Evolutionary conservation across 176 grass and related monocot genomes (phyloP).

Genomic region (Carex parvula): DNA sequence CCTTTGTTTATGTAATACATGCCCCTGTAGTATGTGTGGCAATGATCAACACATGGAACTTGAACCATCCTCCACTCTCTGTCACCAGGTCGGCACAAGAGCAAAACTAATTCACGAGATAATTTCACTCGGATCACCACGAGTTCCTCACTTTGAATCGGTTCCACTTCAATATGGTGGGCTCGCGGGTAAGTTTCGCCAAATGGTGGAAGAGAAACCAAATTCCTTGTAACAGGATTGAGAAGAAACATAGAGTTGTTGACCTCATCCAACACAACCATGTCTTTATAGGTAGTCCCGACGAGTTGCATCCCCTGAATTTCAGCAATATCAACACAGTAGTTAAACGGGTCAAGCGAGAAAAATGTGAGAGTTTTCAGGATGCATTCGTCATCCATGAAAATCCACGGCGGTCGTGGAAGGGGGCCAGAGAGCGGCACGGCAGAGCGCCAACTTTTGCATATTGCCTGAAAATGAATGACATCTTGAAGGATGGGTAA

Average conservation of each 20-base stretch:
- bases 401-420: constrained; percentile 19
- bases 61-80: constrained; percentile 6
- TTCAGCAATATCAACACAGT: neutral
- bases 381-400: constrained; percentile 20
- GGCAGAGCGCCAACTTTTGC: constrained; percentile 15
- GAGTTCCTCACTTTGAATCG: neutral
- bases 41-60: constrained; percentile 17
- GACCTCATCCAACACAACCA: constrained; percentile 23
- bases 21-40: neutral
- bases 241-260: constrained; percentile 22
- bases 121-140: constrained; percentile 21
- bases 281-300: constrained; percentile 1
- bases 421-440: neutral
- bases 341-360: neutral
- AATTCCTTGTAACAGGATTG: constrained; percentile 14
- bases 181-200: neutral
- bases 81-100: constrained; percentile 5
- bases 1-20: constrained; percentile 18
- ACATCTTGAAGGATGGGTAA: neutral
- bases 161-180: constrained; percentile 18
- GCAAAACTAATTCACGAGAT: constrained; percentile 8
- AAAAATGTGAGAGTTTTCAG: constrained; percentile 18
- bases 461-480: neutral
- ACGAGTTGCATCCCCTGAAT: constrained; percentile 21
- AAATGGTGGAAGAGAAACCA: constrained; percentile 2